phyloP scores from a whole-genome alignment of 139 green algal species.

The Tetradesmus obliquus region DNA sequence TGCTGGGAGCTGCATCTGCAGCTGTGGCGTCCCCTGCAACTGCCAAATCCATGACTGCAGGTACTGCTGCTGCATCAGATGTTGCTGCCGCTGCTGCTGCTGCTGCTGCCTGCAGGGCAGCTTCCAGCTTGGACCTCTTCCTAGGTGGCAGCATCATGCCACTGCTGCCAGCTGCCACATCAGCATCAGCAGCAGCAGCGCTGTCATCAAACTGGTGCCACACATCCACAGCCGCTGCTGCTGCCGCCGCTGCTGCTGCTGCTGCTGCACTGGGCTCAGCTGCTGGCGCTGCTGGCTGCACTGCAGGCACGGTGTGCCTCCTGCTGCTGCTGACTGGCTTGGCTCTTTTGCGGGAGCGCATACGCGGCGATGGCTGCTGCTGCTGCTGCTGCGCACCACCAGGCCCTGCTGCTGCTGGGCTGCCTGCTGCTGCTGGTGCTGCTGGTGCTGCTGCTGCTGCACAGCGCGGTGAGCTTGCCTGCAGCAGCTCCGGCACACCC shows the following conservation, averaged over 20 bases:
- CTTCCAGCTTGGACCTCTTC: neutral
- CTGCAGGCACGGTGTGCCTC: neutral
- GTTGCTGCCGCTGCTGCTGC: neutral
- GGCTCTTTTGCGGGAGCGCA: neutral
- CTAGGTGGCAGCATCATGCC: neutral
- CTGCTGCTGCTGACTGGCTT: neutral
- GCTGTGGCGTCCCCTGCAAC: neutral
- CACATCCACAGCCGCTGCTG: neutral
- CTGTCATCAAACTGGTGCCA: neutral
- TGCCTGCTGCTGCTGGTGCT: neutral
- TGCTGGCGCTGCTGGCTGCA: neutral
- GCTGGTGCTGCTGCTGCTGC: neutral
- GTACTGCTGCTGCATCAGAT: neutral
- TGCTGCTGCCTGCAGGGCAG: neutral
- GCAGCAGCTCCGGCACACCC: too few species aligned
- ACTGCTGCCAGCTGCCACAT: neutral
- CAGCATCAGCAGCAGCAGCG: neutral
- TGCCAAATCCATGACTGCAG: neutral
- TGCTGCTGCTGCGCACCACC: neutral
- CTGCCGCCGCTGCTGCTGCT: too few species aligned
- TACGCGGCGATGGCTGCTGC: neutral
- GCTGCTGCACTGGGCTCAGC: too few species aligned
- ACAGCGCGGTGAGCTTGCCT: too few species aligned
- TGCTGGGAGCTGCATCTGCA: neutral
- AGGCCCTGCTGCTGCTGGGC: neutral